phyloP scores from a whole-genome alignment of 2,329 filamentous ascomycete species.

The Fusarium gaditjirri region DNA sequence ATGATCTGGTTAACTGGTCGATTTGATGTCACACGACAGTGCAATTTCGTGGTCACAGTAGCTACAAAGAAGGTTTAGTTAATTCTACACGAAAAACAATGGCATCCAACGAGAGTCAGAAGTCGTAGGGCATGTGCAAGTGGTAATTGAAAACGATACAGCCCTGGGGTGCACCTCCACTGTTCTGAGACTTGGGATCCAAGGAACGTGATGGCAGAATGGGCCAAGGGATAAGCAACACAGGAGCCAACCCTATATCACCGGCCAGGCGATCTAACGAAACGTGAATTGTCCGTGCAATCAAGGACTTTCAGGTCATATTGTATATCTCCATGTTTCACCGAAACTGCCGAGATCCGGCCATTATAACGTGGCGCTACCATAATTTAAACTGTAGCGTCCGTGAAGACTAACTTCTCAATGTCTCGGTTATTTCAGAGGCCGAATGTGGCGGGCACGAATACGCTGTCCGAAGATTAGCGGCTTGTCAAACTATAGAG shows the following conservation, averaged over 20 bases:
- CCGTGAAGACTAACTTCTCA: not conserved
- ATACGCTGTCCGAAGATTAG: not conserved
- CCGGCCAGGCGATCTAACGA: fast-evolving
- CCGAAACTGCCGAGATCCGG: not conserved
- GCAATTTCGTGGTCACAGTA: not conserved
- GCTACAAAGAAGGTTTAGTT: too few relatives aligned
- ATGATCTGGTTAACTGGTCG: too few relatives aligned
- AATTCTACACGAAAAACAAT: too few relatives aligned
- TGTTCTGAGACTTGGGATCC: not conserved
- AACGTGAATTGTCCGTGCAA: too few relatives aligned
- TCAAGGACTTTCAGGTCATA: not conserved
- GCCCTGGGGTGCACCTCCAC: not conserved
- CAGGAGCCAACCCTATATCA: fast-evolving
- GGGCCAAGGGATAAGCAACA: too few relatives aligned
- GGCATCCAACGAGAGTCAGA: not conserved
- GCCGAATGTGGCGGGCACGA: not conserved
- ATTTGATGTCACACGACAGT: not conserved
- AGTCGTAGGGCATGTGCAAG: too few relatives aligned
- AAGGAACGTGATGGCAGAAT: not conserved
- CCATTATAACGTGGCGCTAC: not conserved
- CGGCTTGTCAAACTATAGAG: not conserved
- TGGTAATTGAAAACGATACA: not conserved
- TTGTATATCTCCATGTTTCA: not conserved
- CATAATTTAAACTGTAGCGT: not conserved
- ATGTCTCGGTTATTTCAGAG: not conserved